These are phyloP conservation scores for Fusarium ambrosium DNA, from an alignment of 2,329 filamentous ascomycete genomes.

Conservation along the genomic window DNA sequence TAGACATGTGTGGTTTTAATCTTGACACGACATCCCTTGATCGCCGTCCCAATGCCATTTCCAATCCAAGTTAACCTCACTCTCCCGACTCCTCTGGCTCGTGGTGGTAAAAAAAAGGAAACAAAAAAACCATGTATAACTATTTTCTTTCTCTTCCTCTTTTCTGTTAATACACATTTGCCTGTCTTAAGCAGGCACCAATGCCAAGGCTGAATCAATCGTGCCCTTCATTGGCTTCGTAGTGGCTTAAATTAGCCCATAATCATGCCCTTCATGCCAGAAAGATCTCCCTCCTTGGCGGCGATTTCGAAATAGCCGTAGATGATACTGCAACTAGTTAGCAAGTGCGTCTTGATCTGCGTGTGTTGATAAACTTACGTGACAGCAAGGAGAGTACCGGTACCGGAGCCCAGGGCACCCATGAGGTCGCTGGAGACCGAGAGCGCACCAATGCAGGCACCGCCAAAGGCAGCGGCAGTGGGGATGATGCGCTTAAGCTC, in stretches of 20 bases:
- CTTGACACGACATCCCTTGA: conserved; percentile 42
- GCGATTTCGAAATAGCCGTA: conserved; percentile 99
- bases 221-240: conserved; percentile 30
- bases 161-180: conserved; percentile 47
- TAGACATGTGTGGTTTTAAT: conserved; percentile 37
- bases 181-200: conserved; percentile 30
- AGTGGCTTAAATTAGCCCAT: conserved; percentile 68
- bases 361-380: conserved; percentile 76
- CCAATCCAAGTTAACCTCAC: conserved; percentile 44
- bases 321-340: conserved; percentile 81
- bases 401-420: conserved; percentile 95
- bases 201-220: conserved; percentile 41
- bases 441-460: conserved; percentile 97
- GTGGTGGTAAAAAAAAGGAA: conserved; percentile 41
- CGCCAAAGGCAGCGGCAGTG: conserved; percentile 96
- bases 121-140: conserved; percentile 45
- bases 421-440: conserved; percentile 96
- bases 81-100: conserved; percentile 43
- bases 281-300: conserved; percentile 96
- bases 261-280: conserved; percentile 81
- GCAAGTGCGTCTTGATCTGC: conserved; percentile 26
- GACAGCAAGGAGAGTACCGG: conserved; percentile 97
- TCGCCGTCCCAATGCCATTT: conserved; percentile 41
- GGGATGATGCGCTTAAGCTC: conserved; percentile 99
- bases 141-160: conserved; percentile 48